These are phyloP conservation scores for Penicillium hesseltinei DNA, from an alignment of 2,329 filamentous ascomycete species.

Conservation along the genomic window DNA sequence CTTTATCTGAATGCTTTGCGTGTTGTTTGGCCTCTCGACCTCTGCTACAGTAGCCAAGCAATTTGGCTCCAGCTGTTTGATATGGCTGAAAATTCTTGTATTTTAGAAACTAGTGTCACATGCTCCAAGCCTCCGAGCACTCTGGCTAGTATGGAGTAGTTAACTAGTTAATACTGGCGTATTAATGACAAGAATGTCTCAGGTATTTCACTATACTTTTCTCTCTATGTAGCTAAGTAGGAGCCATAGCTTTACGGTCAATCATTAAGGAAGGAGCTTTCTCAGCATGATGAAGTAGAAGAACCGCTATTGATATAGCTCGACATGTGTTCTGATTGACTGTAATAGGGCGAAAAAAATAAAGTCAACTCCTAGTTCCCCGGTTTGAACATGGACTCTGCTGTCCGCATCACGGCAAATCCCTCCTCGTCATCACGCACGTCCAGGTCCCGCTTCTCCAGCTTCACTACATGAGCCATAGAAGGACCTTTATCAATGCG, in stretches of 20 bases:
- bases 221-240: too few species aligned
- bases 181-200: neutral
- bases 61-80: neutral
- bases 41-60: neutral
- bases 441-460: slow-evolving; percentile 68
- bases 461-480: slow-evolving; percentile 68
- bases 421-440: slow-evolving; percentile 64
- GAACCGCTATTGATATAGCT: neutral
- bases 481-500: slow-evolving; percentile 73
- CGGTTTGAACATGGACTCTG: slow-evolving; percentile 28
- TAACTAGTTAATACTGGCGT: too few species aligned
- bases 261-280: too few species aligned
- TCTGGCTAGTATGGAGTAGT: too few species aligned
- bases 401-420: slow-evolving; percentile 55
- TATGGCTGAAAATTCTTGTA: neutral
- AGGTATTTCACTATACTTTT: neutral
- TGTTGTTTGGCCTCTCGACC: neutral
- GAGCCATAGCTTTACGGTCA: neutral
- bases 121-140: too few species aligned
- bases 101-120: neutral
- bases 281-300: neutral
- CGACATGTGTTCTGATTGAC: neutral
- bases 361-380: neutral
- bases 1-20: neutral
- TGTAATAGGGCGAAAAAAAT: neutral